A percentile compares a stretch with the other conserved stretches of the same genome.
Conservation (phyloP, 2,329 filamentous ascomycete species). For the Truncatella angustata region DNA sequence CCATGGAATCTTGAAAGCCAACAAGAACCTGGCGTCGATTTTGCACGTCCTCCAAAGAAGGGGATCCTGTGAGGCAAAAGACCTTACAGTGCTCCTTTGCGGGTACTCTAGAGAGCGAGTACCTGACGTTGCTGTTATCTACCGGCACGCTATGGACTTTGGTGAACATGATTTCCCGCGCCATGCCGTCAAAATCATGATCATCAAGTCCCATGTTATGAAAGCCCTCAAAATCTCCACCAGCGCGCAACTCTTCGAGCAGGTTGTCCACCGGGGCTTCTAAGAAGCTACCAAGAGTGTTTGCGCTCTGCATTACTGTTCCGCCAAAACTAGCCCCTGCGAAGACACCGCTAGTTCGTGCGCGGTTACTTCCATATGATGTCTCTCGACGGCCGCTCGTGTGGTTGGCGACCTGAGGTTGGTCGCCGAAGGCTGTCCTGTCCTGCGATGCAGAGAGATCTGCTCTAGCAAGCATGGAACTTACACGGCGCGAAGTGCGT, state of each 20-base stretch:
- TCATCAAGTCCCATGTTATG: conserved; percentile 72
- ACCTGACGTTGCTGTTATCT: conserved; percentile 59
- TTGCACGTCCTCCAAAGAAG: conserved; percentile 51
- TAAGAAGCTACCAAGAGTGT: conserved; percentile 58
- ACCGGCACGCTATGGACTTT: conserved; percentile 68
- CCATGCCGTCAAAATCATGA: conserved; percentile 67
- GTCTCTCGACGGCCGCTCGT: conserved; percentile 61
- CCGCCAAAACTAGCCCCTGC: conserved; percentile 32
- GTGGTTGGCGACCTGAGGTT: conserved; percentile 39
- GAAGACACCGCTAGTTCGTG: conserved; percentile 57
- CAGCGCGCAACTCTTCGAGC: conserved; percentile 64
- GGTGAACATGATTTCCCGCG: conserved; percentile 69
- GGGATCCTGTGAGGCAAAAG: conserved; percentile 64
- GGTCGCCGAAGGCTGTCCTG: conserved; percentile 74
- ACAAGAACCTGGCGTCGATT: conserved; percentile 58
- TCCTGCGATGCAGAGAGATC: conserved; percentile 86
- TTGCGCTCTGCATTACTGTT: conserved; percentile 36
- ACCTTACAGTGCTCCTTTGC: conserved; percentile 58
- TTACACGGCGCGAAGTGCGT: conserved; percentile 74
- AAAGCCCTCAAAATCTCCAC: conserved; percentile 65
- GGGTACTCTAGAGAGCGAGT: conserved; percentile 53
- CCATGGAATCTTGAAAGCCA: conserved; percentile 67
- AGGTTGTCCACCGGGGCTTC: conserved; percentile 69
- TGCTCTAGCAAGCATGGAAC: conserved; percentile 83
- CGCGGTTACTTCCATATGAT: conserved; percentile 68